Evolutionary conservation across 805 yeast genomes (phyloP).

Genomic region (Blastobotrys parvus): DNA sequence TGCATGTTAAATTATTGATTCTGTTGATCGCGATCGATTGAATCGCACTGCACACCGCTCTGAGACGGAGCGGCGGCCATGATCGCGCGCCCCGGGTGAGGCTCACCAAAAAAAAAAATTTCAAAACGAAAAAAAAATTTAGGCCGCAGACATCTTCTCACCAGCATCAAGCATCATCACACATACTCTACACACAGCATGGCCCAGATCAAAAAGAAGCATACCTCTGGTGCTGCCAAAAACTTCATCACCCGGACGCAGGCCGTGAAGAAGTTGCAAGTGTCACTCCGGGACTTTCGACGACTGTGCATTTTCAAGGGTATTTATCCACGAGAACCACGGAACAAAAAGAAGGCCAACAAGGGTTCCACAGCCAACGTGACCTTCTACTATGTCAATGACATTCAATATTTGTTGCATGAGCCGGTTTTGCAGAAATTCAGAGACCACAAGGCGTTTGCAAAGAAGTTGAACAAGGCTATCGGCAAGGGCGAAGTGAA

Average conservation of each 20-base stretch:
- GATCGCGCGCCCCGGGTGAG: too few species aligned
- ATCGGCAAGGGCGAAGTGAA: constrained; percentile 86
- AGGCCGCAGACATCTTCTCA: background rate
- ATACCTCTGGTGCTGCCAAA: constrained; percentile 79
- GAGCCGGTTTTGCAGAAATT: constrained; percentile 89
- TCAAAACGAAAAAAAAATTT: background rate
- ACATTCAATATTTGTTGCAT: constrained; percentile 88
- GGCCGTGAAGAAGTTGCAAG: constrained; percentile 85
- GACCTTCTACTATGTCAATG: constrained; percentile 89
- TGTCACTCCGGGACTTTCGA: constrained; percentile 87
- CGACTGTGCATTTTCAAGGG: constrained; percentile 97
- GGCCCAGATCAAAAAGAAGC: constrained; percentile 66
- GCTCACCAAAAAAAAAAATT: background rate
- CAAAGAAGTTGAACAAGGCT: constrained; percentile 82
- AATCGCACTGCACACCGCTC: too few species aligned
- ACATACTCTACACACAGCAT: background rate
- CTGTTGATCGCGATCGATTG: too few species aligned
- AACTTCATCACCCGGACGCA: constrained; percentile 90
- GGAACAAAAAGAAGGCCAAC: constrained; percentile 92
- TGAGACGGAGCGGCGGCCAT: too few species aligned
- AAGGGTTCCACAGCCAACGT: constrained; percentile 96
- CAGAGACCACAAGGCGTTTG: constrained; percentile 91
- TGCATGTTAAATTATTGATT: too few species aligned
- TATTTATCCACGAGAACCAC: constrained; percentile 93
- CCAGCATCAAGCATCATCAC: background rate